These are phyloP conservation scores for Neoascochyta sp. DNA, from an alignment of 2,329 filamentous ascomycete species.

Conservation along the genomic window DNA sequence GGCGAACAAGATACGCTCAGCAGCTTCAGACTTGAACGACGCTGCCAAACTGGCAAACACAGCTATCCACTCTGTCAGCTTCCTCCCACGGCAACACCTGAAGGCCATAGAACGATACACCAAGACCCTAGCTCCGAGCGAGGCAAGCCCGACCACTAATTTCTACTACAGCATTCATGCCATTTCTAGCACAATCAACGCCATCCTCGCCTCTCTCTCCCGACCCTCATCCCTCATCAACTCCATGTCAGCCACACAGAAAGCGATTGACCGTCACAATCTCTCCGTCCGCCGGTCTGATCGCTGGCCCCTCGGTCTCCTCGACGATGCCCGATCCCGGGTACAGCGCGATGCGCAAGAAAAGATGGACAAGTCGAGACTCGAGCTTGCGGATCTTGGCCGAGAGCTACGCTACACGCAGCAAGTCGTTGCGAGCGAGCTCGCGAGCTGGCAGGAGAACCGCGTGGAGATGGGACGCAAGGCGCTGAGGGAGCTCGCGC, in stretches of 20 bases:
- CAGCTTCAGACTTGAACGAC: conserved; percentile 64
- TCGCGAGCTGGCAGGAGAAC: conserved; percentile 92
- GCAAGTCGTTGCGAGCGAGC: conserved; percentile 83
- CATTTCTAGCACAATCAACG: conserved; percentile 78
- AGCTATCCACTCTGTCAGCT: conserved; percentile 55
- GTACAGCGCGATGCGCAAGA: conserved; percentile 81
- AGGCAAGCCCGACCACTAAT: conserved; percentile 67
- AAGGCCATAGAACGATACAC: conserved; percentile 71
- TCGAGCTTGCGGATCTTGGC: conserved; percentile 70
- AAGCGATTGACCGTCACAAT: conserved; percentile 73
- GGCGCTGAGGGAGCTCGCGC: conserved; percentile 72
- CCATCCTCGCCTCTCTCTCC: conserved; percentile 73
- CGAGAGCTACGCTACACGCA: conserved; percentile 87
- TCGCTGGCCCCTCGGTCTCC: conserved; percentile 73
- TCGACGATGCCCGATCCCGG: conserved; percentile 83
- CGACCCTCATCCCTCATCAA: conserved; percentile 75
- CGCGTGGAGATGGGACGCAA: conserved; percentile 72
- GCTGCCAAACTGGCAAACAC: conserved; percentile 55
- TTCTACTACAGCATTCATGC: conserved; percentile 76
- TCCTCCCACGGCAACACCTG: conserved; percentile 65
- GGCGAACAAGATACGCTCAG: conserved; percentile 68
- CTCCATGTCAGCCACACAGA: conserved; percentile 69
- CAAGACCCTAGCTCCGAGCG: conserved; percentile 59
- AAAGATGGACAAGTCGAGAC: conserved; percentile 65
- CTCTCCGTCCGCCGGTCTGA: conserved; percentile 70